Evolutionary conservation across 768 basidiomycete genomes (phyloP).

Genomic region (Hericium rajendrae): DNA sequence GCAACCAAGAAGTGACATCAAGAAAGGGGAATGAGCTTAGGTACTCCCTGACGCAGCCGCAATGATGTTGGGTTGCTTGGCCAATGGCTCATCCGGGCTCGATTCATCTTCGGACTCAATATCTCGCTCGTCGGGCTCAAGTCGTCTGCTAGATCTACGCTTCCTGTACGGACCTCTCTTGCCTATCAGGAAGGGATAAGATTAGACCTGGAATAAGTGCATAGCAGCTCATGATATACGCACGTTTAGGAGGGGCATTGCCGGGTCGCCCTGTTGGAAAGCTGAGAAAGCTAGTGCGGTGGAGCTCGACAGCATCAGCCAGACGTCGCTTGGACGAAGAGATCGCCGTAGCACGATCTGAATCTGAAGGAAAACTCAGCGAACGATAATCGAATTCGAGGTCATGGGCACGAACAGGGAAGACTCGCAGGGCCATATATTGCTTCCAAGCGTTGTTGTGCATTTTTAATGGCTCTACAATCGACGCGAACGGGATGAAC

Average conservation of each 20-base stretch:
- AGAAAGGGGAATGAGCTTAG: no score
- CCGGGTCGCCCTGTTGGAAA: background rate
- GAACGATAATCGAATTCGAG: background rate
- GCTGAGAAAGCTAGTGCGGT: background rate
- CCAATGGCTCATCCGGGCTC: no score
- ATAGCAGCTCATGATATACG: background rate
- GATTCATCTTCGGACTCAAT: no score
- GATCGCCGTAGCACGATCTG: background rate
- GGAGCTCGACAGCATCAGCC: background rate
- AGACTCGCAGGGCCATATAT: conserved; percentile 6
- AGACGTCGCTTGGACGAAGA: background rate
- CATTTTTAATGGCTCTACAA: conserved; percentile 4
- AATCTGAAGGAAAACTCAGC: background rate
- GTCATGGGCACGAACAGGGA: background rate
- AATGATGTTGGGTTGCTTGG: no score
- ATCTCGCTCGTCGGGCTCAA: no score
- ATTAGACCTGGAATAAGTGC: background rate
- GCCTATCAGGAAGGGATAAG: background rate
- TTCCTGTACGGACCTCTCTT: conserved; percentile 4
- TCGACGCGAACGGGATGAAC: background rate
- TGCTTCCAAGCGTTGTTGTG: conserved; percentile 5
- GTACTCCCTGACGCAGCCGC: no score
- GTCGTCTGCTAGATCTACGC: background rate
- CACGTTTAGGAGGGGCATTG: background rate
- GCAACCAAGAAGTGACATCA: no score